phyloP scores from a whole-genome alignment of 306 rosid species.

The Rosa rugosa region DNA sequence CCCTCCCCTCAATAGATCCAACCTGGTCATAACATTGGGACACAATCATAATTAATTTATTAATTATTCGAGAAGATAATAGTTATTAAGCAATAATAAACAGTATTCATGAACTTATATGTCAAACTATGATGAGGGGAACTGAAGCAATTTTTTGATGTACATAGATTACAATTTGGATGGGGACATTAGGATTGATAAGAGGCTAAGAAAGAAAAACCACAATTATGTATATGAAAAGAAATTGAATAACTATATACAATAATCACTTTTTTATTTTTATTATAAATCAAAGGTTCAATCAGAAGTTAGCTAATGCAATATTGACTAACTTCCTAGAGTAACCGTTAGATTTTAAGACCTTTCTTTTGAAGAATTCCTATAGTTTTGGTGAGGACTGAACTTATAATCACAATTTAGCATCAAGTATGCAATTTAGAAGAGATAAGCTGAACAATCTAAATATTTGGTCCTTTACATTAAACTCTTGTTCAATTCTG shows the following conservation, averaged over 20 bases:
- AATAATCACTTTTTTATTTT: background rate
- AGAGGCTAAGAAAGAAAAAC: background rate
- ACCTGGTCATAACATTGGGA: slow-evolving; percentile 45
- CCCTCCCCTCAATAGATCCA: slow-evolving; percentile 98
- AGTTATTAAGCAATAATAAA: background rate
- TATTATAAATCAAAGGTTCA: background rate
- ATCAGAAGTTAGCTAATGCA: background rate
- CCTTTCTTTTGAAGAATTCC: background rate
- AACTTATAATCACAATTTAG: background rate
- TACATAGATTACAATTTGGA: background rate
- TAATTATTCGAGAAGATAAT: background rate
- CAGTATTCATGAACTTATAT: background rate
- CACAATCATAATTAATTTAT: background rate
- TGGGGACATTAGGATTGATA: background rate
- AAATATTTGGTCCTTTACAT: background rate
- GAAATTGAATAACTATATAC: background rate
- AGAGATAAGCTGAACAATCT: background rate
- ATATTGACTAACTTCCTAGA: background rate
- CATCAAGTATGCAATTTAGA: background rate
- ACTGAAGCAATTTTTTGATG: background rate
- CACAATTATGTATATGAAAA: background rate
- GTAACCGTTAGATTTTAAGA: background rate
- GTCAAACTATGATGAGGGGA: background rate
- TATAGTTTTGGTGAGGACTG: background rate
- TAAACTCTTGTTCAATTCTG: background rate